Base-by-base conservation (phyloP, 2,329 filamentous ascomycete species). In the Rhynchosporium secalis region DNA sequence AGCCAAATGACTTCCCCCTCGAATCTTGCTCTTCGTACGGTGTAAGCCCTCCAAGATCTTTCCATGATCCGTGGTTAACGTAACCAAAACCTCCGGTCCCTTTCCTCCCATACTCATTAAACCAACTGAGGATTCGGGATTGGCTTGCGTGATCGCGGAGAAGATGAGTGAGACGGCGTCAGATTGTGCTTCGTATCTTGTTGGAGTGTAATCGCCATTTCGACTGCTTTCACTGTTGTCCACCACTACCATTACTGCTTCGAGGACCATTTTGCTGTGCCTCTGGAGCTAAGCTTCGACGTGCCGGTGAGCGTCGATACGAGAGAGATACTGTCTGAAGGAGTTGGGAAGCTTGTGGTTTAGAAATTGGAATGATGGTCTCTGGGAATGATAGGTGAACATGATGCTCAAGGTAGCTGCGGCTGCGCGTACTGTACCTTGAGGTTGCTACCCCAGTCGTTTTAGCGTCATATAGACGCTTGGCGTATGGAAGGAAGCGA, bases 201-300 rank as follows among this genome's bases (percentile, higher is more conserved):
- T 96, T 63, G 95, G 94, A 74, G 91, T 90, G 77, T 83, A 84
- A 77, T 99, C 95, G 75, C 96, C 95, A 79, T 99, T 99, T 76
- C 95, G 88, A 82, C 92, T 96, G 81, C 90, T 93, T 82, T 99
- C 95, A 82, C 93, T 97, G 84, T 98, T 99, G 85, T 99, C 95
- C 74, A 98, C 92, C 84, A 98, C 88, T 78, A 99, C 91, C 93
- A 99, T 98, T 67, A 96, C 96, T 81, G 95, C 96, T 87, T 99
- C 95, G 79, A 99, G 88, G 79, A 89, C 91, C 95, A 99, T 99
- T 75, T 83, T 93, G 86, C 79, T 62, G 29, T 45, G 65, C 62
- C 62, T 63, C 62, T 58, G 52, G 8, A n/a, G 60, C 64, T 20
- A 58, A 55, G 38, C 62, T 66, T 64, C 47, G 8, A 15, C 3